Base-by-base conservation (phyloP, 1,139 yeast species). In the Blastobotrys apis region DNA sequence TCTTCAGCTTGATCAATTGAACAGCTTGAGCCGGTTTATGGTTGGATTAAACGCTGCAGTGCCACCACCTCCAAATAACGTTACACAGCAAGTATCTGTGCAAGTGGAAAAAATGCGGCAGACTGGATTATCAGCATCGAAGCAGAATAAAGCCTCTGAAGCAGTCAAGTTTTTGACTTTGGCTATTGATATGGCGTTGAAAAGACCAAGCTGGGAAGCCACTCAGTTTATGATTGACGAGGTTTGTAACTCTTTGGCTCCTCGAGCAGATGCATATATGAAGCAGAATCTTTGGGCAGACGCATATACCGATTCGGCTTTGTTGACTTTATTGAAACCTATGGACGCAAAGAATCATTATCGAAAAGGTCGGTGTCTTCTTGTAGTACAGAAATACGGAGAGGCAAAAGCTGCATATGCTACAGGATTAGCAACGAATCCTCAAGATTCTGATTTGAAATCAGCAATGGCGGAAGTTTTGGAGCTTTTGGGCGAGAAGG, bases 151-250 rank as follows among this genome's bases (percentile, higher is more conserved):
- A 57, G 74, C 73, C 52, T 71, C 69, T 3, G 97, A 87, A 15
- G 88, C 96, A 1, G 76, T 78, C 41, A 81, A 81, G 60, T 80
- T 81, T 57, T 78, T 85, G 57, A 65, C 81, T 8, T 70, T 87
- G 48, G 97, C 95, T 1, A 71, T 92, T 36, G 94, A 86, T 46
- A 78, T 88, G 79, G 84, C 90, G 16, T 68, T 77, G 50, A 80
- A 85, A 54, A 77, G 97, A 63, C 80, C 88, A 27, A 81, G 85
- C 57, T 88, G 90, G 75, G 98, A 92, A 63, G 73, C 90, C 9
- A 84, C 88, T 57, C 88, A 79, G 53, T 75, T 81, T 34, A 83
- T 90, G 31, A 66, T 88, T 45, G 90, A 84, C 57, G 97, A 92
- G 62, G 67, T 85, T 45, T 74, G 81, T 39, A 72, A 78, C 57